Percentiles rank a stretch among this genome's conserved stretches.
These are phyloP conservation scores for Crithidia sp. DNA, from an alignment of 208 protist genomes.

Conservation along the genomic window DNA sequence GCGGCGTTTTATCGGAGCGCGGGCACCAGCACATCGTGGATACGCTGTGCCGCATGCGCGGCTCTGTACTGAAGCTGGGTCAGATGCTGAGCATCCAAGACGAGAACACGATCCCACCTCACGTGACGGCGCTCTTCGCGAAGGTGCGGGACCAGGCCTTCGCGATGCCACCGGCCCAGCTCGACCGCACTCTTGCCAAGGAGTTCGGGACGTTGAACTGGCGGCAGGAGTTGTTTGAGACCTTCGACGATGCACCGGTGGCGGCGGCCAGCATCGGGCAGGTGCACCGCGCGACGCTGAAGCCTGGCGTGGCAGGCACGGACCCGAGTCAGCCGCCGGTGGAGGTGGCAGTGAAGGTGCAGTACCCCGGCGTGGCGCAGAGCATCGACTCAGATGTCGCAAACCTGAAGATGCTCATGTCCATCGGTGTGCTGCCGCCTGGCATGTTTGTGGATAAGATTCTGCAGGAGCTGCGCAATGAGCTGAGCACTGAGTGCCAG, in stretches of 20 bases:
- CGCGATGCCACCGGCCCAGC: conserved; percentile 81
- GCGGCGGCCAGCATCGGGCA: conserved; percentile 97
- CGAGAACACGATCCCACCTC: conserved; percentile 66
- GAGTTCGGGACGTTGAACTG: conserved; percentile 53
- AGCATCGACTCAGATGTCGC: conserved; percentile 91
- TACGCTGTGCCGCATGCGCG: conserved; percentile 95
- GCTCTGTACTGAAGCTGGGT: conserved; percentile 94
- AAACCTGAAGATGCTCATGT: conserved; percentile 87
- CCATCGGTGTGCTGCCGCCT: conserved; percentile 67
- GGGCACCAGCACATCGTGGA: conserved; percentile 89
- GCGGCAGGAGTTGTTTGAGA: conserved; percentile 58
- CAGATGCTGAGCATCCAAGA: conserved; percentile 96
- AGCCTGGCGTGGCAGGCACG: conserved; percentile 40
- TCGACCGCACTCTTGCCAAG: conserved; percentile 54
- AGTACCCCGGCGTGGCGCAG: conserved; percentile 85
- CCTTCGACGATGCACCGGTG: conserved; percentile 91
- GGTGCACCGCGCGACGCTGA: conserved; percentile 83
- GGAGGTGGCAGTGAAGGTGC: conserved; percentile 93
- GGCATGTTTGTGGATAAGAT: conserved; percentile 89
- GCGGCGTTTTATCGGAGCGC: conserved; percentile 46
- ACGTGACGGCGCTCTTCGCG: conserved; percentile 79
- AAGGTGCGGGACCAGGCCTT: conserved; percentile 86
- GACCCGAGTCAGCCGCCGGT: conserved; percentile 49
- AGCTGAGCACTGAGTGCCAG: conserved; percentile 72
- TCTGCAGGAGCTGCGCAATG: conserved; percentile 71